Conservation (phyloP, 768 basidiomycete species). For the Boletus subcaerulescens region DNA sequence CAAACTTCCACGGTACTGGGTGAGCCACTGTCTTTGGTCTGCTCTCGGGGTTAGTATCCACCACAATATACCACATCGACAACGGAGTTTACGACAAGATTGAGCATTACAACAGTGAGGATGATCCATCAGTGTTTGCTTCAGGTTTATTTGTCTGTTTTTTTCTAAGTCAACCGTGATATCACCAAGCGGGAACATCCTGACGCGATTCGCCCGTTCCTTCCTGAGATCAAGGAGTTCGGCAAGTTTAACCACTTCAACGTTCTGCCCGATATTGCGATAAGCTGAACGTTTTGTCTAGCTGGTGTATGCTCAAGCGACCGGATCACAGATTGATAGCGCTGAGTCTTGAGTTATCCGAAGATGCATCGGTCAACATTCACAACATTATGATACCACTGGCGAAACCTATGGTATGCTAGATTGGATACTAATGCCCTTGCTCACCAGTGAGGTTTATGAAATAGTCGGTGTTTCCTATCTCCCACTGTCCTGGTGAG, state of each 20-base stretch:
- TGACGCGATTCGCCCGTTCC: slow-evolving; percentile 43
- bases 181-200: slow-evolving; percentile 49
- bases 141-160: background rate
- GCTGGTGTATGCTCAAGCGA: slow-evolving; percentile 25
- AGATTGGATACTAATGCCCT: background rate
- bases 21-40: slow-evolving; percentile 16
- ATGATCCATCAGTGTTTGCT: background rate
- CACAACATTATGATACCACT: slow-evolving; percentile 42
- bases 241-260: slow-evolving; percentile 49
- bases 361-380: slow-evolving; percentile 48
- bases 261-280: slow-evolving; percentile 47
- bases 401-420: slow-evolving; percentile 43
- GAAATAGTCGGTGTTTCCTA: slow-evolving; percentile 52
- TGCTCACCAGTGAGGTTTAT: slow-evolving; percentile 51
- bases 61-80: slow-evolving; percentile 48
- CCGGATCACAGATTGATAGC: no score
- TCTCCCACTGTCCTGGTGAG: background rate
- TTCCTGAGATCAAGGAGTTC: slow-evolving; percentile 53
- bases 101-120: slow-evolving; percentile 61
- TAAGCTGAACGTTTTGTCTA: slow-evolving; percentile 8
- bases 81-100: slow-evolving; percentile 61
- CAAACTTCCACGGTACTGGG: no score
- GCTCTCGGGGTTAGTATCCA: background rate
- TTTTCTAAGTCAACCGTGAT: slow-evolving; percentile 49
- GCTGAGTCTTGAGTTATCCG: slow-evolving; percentile 51